Percentiles rank a stretch among this genome's conserved stretches.
Evolutionary conservation across 352 stramenopile genomes (phyloP).

Genomic region (Blastocystis sp.): DNA sequence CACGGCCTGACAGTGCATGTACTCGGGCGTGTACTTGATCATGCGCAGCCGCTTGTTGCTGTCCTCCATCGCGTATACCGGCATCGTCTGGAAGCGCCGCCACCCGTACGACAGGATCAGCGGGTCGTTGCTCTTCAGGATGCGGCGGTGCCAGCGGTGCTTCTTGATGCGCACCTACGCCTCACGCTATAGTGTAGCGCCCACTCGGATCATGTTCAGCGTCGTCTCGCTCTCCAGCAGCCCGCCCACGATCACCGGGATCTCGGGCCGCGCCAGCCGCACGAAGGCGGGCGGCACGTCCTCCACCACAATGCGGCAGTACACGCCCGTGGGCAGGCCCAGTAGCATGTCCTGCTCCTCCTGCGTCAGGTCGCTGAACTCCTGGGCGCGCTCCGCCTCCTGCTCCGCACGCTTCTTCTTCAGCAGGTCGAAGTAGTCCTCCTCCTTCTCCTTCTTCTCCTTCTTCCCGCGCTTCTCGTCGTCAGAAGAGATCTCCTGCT

Average conservation of each 20-base stretch:
- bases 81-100: constrained; percentile 95
- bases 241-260: constrained; percentile 84
- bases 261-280: constrained; percentile 55
- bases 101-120: constrained; percentile 96
- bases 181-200: constrained; percentile 77
- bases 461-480: constrained; percentile 50
- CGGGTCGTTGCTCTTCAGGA: constrained; percentile 95
- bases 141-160: constrained; percentile 96
- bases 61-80: constrained; percentile 96
- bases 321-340: constrained; percentile 40
- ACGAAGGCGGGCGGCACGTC: constrained; percentile 51
- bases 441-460: constrained; percentile 77
- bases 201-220: constrained; percentile 42
- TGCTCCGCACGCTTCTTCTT: constrained; percentile 72
- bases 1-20: constrained; percentile 98
- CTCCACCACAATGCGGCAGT: constrained; percentile 45
- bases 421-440: constrained; percentile 74
- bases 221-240: constrained; percentile 88
- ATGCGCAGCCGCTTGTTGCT: constrained; percentile 88
- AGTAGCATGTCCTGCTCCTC: constrained; percentile 78
- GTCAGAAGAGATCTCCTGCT: constrained; percentile 46
- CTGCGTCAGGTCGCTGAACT: constrained; percentile 82
- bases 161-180: constrained; percentile 96
- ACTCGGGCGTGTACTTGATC: constrained; percentile 99
- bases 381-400: constrained; percentile 68